Percentiles rank a stretch among this genome's conserved stretches.
phyloP scores from a whole-genome alignment of 805 yeast genomes.

The Starmera dryadoides region DNA sequence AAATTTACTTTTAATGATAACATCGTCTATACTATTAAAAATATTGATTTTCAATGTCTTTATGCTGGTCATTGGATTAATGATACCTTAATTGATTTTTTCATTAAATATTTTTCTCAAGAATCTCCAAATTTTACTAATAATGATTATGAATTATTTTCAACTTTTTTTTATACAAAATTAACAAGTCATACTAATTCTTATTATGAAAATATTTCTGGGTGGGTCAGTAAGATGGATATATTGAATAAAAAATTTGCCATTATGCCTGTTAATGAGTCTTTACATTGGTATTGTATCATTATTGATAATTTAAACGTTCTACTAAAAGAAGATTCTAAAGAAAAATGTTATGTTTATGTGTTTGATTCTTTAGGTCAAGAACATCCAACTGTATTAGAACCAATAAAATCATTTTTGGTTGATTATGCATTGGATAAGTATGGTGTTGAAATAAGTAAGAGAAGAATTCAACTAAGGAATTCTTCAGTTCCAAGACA shows the following conservation, averaged over 20 bases:
- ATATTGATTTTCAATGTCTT: slow-evolving; percentile 71
- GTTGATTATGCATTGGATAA: slow-evolving; percentile 65
- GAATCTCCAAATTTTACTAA: slow-evolving; percentile 23
- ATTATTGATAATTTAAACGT: slow-evolving; percentile 51
- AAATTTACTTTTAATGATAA: slow-evolving; percentile 47
- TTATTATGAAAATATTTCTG: slow-evolving; percentile 56
- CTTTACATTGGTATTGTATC: slow-evolving; percentile 83
- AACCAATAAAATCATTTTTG: slow-evolving; percentile 52
- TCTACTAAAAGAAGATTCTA: slow-evolving; percentile 10
- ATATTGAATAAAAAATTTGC: slow-evolving; percentile 50
- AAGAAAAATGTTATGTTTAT: slow-evolving; percentile 19
- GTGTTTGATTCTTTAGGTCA: slow-evolving; percentile 74
- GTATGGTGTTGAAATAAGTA: slow-evolving; percentile 38
- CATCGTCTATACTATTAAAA: slow-evolving; percentile 47
- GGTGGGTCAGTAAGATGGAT: slow-evolving; percentile 75
- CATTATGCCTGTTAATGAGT: slow-evolving; percentile 76
- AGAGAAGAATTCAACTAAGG: slow-evolving; percentile 38
- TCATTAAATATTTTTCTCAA: slow-evolving; percentile 52
- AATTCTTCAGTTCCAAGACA: slow-evolving; percentile 70
- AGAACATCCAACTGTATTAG: slow-evolving; percentile 42
- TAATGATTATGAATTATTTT: slow-evolving; percentile 49
- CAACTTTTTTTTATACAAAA: slow-evolving; percentile 77
- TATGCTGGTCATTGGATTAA: slow-evolving; percentile 83
- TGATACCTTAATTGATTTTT: slow-evolving; percentile 83
- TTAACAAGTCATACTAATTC: slow-evolving; percentile 32